Conservation (phyloP, 352 stramenopile genomes). For the Phytophthora cryptogea region DNA sequence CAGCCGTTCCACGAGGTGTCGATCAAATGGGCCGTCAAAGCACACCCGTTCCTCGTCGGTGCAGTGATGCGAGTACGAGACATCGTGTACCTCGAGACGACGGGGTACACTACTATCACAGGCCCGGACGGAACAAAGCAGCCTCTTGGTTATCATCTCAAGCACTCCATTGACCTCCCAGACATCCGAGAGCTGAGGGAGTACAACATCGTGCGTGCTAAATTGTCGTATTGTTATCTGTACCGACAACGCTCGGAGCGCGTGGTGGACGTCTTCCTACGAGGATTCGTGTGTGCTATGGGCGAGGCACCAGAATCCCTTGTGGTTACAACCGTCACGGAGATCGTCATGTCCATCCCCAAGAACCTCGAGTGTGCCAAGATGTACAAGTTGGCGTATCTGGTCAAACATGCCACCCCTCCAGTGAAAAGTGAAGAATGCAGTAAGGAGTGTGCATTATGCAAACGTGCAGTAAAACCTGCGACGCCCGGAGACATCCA, state of each 20-base stretch:
- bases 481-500: slow-evolving; percentile 13
- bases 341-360: slow-evolving; percentile 57
- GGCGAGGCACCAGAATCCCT: slow-evolving; percentile 50
- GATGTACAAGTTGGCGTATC: slow-evolving; percentile 49
- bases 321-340: slow-evolving; percentile 51
- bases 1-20: slow-evolving; percentile 54
- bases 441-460: slow-evolving; percentile 9
- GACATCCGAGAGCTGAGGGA: slow-evolving; percentile 36
- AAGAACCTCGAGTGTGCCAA: slow-evolving; percentile 54
- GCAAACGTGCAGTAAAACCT: slow-evolving; percentile 21
- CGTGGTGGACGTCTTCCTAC: slow-evolving; percentile 53
- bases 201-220: slow-evolving; percentile 43
- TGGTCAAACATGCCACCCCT: slow-evolving; percentile 20
- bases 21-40: slow-evolving; percentile 64
- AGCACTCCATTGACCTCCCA: slow-evolving; percentile 59
- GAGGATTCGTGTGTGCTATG: slow-evolving; percentile 47
- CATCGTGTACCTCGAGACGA: slow-evolving; percentile 64
- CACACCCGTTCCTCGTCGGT: slow-evolving; percentile 48
- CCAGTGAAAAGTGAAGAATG: slow-evolving; percentile 3
- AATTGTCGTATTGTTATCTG: slow-evolving; percentile 59
- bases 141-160: slow-evolving; percentile 56
- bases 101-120: slow-evolving; percentile 40
- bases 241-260: slow-evolving; percentile 51
- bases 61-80: slow-evolving; percentile 54
- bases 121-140: slow-evolving; percentile 35